Conservation (phyloP, 2,329 filamentous ascomycete species). For the Paecilomyces niveus region DNA sequence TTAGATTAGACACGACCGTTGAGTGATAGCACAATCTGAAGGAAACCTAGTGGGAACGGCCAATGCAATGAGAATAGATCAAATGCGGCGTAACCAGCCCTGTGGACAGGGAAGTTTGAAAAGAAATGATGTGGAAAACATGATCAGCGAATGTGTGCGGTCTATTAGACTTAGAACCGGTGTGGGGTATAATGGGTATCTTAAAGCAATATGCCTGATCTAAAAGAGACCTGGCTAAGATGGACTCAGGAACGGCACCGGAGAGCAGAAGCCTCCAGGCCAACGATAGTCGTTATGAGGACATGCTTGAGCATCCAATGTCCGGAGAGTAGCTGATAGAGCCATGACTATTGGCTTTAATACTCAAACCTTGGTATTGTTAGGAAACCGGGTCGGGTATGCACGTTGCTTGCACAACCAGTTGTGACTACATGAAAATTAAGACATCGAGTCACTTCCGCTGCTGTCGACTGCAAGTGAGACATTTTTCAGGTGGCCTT, state of each 20-base stretch:
- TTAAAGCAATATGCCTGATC: neutral
- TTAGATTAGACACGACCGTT: neutral
- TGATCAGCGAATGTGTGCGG: neutral
- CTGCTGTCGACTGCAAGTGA: no score
- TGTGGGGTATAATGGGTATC: neutral
- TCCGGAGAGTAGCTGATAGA: neutral
- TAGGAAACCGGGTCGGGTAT: neutral
- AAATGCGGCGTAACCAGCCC: neutral
- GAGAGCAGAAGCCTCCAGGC: neutral
- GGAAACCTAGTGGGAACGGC: neutral
- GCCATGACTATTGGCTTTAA: neutral
- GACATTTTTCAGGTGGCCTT: slow-evolving; percentile 10
- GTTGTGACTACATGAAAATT: neutral
- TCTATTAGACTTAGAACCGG: neutral
- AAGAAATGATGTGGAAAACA: neutral
- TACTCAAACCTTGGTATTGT: neutral
- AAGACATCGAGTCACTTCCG: neutral
- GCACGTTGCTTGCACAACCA: neutral
- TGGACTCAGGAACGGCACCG: neutral
- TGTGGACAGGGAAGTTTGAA: neutral
- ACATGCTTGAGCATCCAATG: neutral
- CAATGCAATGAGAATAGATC: neutral
- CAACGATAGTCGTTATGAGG: neutral
- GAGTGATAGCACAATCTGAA: neutral
- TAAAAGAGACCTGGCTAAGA: neutral